These are phyloP conservation scores for Fusarium zealandicum DNA, from an alignment of 2,329 filamentous ascomycete genomes.

Conservation along the genomic window DNA sequence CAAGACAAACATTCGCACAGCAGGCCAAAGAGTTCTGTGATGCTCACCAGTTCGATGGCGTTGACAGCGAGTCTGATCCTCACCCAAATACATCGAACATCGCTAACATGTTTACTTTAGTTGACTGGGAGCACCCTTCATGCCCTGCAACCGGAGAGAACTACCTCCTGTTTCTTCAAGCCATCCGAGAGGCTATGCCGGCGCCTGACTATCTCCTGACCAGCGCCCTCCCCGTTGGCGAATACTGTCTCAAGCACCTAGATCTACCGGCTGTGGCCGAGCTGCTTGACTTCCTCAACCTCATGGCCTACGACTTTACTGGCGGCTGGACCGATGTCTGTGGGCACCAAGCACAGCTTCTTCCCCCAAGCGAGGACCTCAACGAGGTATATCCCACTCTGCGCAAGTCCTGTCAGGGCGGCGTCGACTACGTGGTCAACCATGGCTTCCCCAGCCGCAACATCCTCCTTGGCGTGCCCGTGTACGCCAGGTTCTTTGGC, in stretches of 20 bases:
- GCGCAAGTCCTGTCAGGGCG: constrained; percentile 59
- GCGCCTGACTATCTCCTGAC: constrained; percentile 64
- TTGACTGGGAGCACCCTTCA: constrained; percentile 74
- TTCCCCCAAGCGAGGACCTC: constrained; percentile 47
- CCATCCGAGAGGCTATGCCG: constrained; percentile 63
- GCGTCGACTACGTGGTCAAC: constrained; percentile 60
- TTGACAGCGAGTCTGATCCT: constrained; percentile 59
- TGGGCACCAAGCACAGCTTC: constrained; percentile 71
- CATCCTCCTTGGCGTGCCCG: constrained; percentile 68
- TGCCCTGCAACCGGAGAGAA: constrained; percentile 61
- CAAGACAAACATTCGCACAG: constrained; percentile 62
- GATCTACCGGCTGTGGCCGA: constrained; percentile 58
- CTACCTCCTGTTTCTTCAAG: constrained; percentile 63
- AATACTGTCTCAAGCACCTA: constrained; percentile 68
- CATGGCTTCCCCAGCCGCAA: constrained; percentile 64
- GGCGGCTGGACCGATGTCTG: constrained; percentile 67
- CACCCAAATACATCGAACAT: not conserved
- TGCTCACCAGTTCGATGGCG: constrained; percentile 65
- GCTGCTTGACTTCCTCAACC: constrained; percentile 67
- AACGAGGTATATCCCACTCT: constrained; percentile 40
- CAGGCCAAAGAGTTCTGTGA: constrained; percentile 63
- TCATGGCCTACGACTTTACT: constrained; percentile 75
- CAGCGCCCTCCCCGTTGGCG: constrained; percentile 67
- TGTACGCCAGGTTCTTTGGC: constrained; percentile 68
- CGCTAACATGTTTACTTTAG: constrained; percentile 44